Base-by-base conservation (phyloP, 2,329 filamentous ascomycete species). In the Phialophora expanda region DNA sequence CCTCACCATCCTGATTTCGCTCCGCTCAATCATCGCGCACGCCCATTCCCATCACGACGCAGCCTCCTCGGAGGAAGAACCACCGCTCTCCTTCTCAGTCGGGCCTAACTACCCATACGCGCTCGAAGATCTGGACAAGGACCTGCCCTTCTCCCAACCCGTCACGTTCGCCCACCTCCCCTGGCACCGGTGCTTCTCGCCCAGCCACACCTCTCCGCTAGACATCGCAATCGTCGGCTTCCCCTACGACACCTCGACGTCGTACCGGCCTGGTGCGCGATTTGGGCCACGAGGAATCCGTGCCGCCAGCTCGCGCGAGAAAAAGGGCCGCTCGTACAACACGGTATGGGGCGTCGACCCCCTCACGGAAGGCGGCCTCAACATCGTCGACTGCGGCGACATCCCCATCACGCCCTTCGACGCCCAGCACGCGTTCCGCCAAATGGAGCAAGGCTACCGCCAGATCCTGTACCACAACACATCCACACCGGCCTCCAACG, bases 381-480 rank as follows among this genome's bases (percentile, higher is more conserved):
- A 85, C 48, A 87, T 95, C 2, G 79, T 95, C 1, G 91, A 95
- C 76, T 95, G 91, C 75, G 91, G 91, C 66, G 91, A 94, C 75
- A 91, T 94, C 56, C 91, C 91, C 0, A 90, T 94, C 4, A 94
- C 90, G 14, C 93, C 90, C 86, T 93, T 93, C 72, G 92, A 96
- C 77, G 95, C 95, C 74, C 84, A 85, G 1, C 94, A 87, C 78
- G 92, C 92, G 4, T 86, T 96, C 32, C 84, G 89, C 68, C 92
- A 96, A 76, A 95, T 96, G 60, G 92, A 96, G 76, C 87, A 94
- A 77, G 92, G 92, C 7, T 92, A 96, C 78, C 89, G 90, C 76
- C 85, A 84, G 69, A 86, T 95, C 67, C 81, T 95, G 11, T 89
- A 88, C 69, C 88, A 91, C 44, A 78, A 84, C 1, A 92, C 91